Conservation (phyloP, 306 rosid species). For the Quercus alba region DNA sequence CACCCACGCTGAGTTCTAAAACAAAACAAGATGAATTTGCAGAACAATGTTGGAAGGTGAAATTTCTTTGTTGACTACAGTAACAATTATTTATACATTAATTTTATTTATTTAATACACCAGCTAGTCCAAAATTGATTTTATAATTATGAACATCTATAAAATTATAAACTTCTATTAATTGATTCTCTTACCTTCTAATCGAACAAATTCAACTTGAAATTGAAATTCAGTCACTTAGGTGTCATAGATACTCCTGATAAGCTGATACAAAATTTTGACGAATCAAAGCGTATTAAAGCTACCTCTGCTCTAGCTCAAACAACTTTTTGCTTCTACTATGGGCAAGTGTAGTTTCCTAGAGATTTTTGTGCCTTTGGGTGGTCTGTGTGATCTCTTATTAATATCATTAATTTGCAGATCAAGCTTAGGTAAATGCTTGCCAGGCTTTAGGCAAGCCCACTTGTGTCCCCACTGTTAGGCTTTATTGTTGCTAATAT, state of each 20-base stretch:
- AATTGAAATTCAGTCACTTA: neutral
- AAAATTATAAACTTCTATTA: neutral
- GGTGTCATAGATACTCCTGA: neutral
- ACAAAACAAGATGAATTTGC: conserved; percentile 55
- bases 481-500: neutral
- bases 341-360: neutral
- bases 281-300: neutral
- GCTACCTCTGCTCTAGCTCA: neutral
- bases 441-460: neutral
- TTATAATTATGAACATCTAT: neutral
- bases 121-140: neutral
- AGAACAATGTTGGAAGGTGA: conserved; percentile 62
- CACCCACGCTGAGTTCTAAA: conserved; percentile 32
- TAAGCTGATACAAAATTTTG: neutral
- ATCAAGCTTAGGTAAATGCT: neutral
- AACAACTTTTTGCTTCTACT: neutral
- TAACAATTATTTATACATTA: neutral
- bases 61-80: neutral
- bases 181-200: neutral
- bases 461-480: neutral
- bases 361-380: neutral
- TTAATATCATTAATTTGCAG: neutral
- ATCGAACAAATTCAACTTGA: neutral
- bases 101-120: neutral
- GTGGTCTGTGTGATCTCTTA: neutral